Evolutionary conservation across 371 early-diverging fungal genomes (phyloP).

Genomic region (Mucor mucedo): DNA sequence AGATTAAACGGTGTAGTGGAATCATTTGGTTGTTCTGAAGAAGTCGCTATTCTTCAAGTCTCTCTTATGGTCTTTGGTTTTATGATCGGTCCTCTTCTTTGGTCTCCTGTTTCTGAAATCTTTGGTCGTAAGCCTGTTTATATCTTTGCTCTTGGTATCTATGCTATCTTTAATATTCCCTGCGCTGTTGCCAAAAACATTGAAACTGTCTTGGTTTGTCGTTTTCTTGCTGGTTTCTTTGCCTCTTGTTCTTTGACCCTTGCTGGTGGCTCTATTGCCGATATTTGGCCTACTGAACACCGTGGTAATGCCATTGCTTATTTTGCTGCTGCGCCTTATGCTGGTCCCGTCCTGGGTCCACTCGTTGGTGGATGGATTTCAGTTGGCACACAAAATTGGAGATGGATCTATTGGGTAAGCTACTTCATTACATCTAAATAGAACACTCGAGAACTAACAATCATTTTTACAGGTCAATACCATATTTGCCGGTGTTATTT

Average conservation of each 20-base stretch:
- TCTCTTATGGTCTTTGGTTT: constrained; percentile 58
- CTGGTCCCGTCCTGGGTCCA: constrained; percentile 53
- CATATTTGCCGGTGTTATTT: constrained; percentile 47
- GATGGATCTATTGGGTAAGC: constrained; percentile 55
- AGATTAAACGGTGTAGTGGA: constrained; percentile 32
- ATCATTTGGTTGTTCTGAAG: constrained; percentile 36
- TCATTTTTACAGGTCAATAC: constrained; percentile 35
- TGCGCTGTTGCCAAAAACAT: constrained; percentile 50
- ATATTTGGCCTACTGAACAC: constrained; percentile 41
- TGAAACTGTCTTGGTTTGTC: constrained; percentile 44
- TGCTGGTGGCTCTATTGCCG: constrained; percentile 52
- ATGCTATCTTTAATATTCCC: constrained; percentile 47
- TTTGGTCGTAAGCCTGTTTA: constrained; percentile 49
- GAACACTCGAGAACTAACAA: no score
- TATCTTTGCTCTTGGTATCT: constrained; percentile 36
- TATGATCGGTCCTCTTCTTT: constrained; percentile 51
- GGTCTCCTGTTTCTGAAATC: constrained; percentile 49
- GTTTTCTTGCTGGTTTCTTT: constrained; percentile 52
- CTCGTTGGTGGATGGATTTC: constrained; percentile 53
- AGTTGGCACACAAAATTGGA: constrained; percentile 46
- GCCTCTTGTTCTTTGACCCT: constrained; percentile 43
- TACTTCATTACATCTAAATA: constrained; percentile 1
- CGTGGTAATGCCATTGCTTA: constrained; percentile 53
- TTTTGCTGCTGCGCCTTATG: constrained; percentile 55
- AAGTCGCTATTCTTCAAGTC: constrained; percentile 45